Conservation (phyloP, 1,139 yeast genomes). For the Candida tetrigidarum region DNA sequence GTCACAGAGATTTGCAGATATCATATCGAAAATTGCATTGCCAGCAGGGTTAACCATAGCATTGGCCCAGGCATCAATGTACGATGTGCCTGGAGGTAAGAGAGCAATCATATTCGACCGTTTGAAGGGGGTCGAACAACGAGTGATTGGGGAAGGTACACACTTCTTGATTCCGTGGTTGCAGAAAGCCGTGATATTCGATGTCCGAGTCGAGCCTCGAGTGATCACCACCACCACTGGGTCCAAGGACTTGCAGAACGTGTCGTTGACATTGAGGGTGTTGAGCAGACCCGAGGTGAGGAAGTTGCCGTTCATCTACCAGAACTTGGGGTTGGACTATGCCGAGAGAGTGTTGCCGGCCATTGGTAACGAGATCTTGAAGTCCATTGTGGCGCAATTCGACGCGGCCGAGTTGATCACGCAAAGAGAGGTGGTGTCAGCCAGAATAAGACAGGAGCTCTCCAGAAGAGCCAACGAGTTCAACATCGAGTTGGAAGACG, state of each 20-base stretch:
- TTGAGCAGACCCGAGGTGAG: conserved; percentile 92
- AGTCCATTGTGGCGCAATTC: conserved; percentile 95
- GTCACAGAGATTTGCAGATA: conserved; percentile 45
- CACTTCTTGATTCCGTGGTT: conserved; percentile 97
- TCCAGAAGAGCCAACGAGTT: conserved; percentile 86
- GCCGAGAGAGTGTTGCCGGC: conserved; percentile 98
- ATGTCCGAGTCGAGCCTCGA: conserved; percentile 90
- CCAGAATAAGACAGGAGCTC: conserved; percentile 86
- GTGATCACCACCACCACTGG: conserved; percentile 96
- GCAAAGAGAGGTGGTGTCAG: conserved; percentile 94
- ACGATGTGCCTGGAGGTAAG: conserved; percentile 95
- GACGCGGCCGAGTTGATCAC: conserved; percentile 98
- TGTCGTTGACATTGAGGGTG: conserved; percentile 88
- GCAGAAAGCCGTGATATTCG: conserved; percentile 87
- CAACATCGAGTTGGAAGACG: conserved; percentile 92
- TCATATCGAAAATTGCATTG: conserved; percentile 56
- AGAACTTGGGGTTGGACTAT: conserved; percentile 89
- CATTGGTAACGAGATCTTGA: conserved; percentile 94
- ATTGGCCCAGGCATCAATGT: conserved; percentile 73
- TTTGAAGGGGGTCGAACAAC: conserved; percentile 82
- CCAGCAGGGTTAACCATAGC: conserved; percentile 73
- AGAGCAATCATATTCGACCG: conserved; percentile 97
- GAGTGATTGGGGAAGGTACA: conserved; percentile 94
- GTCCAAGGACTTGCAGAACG: conserved; percentile 96
- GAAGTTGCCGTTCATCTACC: conserved; percentile 84